Conservation (phyloP, 2,329 filamentous ascomycete species). For the Didymella keratinophila region DNA sequence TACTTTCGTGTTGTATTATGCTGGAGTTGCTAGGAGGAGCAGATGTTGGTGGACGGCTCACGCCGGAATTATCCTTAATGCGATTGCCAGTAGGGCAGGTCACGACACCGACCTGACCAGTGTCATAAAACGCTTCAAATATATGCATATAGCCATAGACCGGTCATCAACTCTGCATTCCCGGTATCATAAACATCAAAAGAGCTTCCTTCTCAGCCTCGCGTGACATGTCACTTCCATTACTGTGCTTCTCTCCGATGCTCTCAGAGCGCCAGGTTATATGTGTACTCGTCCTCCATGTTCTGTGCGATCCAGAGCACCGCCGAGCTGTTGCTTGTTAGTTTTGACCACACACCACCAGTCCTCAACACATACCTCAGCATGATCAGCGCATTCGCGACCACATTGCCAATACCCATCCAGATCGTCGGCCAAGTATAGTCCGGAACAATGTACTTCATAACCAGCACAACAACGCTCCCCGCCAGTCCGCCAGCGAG, state of each 20-base stretch:
- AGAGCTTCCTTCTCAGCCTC: not conserved
- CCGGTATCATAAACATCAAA: conserved; percentile 8
- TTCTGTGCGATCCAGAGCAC: conserved; percentile 76
- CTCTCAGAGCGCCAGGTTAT: conserved; percentile 68
- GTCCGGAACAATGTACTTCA: conserved; percentile 70
- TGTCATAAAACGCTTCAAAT: conserved; percentile 17
- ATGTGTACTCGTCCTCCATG: conserved; percentile 76
- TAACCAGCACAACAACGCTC: conserved; percentile 70
- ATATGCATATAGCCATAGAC: conserved; percentile 21
- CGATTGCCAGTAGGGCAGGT: not conserved
- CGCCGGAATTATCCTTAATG: conserved; percentile 12
- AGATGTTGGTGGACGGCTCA: conserved; percentile 1
- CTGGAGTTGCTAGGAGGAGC: conserved; percentile 11
- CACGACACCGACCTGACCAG: not conserved
- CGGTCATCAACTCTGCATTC: conserved; percentile 10
- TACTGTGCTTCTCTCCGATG: not conserved
- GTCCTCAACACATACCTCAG: conserved; percentile 61
- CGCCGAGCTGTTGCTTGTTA: conserved; percentile 59
- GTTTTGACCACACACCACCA: conserved; percentile 13
- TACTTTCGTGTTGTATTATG: conserved; percentile 32
- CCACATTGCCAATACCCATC: conserved; percentile 72
- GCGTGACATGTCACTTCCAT: not conserved
- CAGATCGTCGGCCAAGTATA: conserved; percentile 69
- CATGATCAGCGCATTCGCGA: conserved; percentile 72
- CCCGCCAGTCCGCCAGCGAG: conserved; percentile 73